A percentile compares a stretch with the other conserved stretches of the same genome.
These are phyloP conservation scores for Fomitiporia mediterranea DNA, from an alignment of 1,284 basidiomycete species.

Conservation along the genomic window DNA sequence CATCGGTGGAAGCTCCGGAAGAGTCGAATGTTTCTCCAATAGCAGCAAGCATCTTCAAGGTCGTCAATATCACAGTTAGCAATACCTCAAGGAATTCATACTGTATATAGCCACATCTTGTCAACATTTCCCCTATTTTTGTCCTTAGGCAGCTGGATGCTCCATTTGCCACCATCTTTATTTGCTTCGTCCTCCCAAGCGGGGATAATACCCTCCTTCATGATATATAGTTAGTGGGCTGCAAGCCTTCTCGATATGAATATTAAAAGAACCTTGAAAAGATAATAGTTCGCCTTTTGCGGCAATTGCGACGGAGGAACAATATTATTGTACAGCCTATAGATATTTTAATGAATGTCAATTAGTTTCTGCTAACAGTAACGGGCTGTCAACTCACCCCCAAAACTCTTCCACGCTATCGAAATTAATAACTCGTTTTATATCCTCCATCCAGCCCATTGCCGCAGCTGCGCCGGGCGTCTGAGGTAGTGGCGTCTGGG, in stretches of 20 bases:
- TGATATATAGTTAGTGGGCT: background rate
- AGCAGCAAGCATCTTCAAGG: conserved; percentile 84
- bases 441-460: conserved; percentile 95
- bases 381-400: conserved; percentile 83
- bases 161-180: conserved; percentile 97
- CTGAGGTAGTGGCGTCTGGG: conserved; percentile 63
- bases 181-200: conserved; percentile 97
- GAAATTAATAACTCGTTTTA: conserved; percentile 90
- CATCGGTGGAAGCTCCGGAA: conserved; percentile 50
- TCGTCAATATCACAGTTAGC: conserved; percentile 6
- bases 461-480: conserved; percentile 67
- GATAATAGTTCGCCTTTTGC: conserved; percentile 96
- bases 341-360: too few relatives aligned
- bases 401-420: conserved; percentile 97
- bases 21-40: conserved; percentile 97
- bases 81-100: conserved; percentile 34
- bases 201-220: conserved; percentile 87
- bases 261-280: conserved; percentile 74
- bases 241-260: conserved; percentile 8
- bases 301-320: conserved; percentile 93
- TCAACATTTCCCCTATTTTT: conserved; percentile 86
- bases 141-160: conserved; percentile 94
- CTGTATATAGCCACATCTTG: conserved; percentile 97
- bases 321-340: conserved; percentile 94
- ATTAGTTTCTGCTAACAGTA: too few relatives aligned